phyloP scores from a whole-genome alignment of 139 green algal genomes.

The Helicosporidium sp. region DNA sequence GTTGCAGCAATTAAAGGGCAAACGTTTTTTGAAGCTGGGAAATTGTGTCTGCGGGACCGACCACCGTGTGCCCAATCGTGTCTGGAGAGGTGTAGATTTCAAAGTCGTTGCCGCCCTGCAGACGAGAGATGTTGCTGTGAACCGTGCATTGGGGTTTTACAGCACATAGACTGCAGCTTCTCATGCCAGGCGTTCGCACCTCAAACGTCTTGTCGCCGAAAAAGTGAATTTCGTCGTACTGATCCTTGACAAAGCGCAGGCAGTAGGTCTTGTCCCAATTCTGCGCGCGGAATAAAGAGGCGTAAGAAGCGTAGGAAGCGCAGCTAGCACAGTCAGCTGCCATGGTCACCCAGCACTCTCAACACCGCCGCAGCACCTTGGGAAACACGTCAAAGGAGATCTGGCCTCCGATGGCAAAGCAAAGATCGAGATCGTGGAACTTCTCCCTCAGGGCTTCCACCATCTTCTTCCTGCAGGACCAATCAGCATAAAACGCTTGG shows the following conservation, averaged over 20 bases:
- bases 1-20: slow-evolving; percentile 34
- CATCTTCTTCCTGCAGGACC: slow-evolving; percentile 66
- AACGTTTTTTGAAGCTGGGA: slow-evolving; percentile 53
- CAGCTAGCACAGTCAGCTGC: too few relatives aligned
- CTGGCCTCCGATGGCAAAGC: slow-evolving; percentile 90
- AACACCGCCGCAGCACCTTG: too few relatives aligned
- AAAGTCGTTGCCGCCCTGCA: slow-evolving; percentile 91
- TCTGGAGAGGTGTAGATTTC: slow-evolving; percentile 79
- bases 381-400: slow-evolving; percentile 97
- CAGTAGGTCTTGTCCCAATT: slow-evolving; percentile 99
- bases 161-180: neutral
- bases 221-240: slow-evolving; percentile 95
- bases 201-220: slow-evolving; percentile 98
- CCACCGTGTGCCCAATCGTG: slow-evolving; percentile 85
- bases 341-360: slow-evolving; percentile 2
- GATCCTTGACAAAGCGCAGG: slow-evolving; percentile 71
- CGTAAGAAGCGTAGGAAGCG: too few relatives aligned
- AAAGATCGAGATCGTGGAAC: slow-evolving; percentile 75
- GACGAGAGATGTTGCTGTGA: neutral
- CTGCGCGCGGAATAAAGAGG: too few relatives aligned
- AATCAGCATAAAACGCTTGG: too few relatives aligned
- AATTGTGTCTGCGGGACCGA: slow-evolving; percentile 63
- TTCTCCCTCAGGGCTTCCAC: slow-evolving; percentile 63
- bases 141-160: neutral
- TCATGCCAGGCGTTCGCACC: slow-evolving; percentile 14